phyloP scores from a whole-genome alignment of 2,329 filamentous ascomycete genomes.

The Fusarium chlamydosporum region DNA sequence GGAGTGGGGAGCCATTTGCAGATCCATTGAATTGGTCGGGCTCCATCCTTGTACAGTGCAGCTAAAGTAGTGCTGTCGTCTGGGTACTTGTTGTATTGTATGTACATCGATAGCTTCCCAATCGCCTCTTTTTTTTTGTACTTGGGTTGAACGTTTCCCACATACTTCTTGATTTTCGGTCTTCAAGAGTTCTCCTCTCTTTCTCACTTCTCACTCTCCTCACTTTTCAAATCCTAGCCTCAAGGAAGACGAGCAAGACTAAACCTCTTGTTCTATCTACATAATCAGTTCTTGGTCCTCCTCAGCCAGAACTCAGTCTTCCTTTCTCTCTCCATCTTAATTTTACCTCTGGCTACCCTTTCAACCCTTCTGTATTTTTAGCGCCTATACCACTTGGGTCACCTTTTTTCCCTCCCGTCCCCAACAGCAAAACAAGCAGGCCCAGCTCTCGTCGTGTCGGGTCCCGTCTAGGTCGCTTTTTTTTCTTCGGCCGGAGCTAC shows the following conservation, averaged over 20 bases:
- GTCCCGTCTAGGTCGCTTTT: slow-evolving; percentile 18
- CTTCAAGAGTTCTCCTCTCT: slow-evolving; percentile 18
- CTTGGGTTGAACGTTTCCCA: slow-evolving; percentile 44
- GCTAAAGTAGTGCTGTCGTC: neutral
- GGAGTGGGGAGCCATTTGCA: slow-evolving; percentile 38
- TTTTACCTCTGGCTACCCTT: slow-evolving; percentile 24
- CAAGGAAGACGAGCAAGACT: slow-evolving; percentile 35
- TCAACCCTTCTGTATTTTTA: slow-evolving; percentile 50
- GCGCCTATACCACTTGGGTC: slow-evolving; percentile 47
- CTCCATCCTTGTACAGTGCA: slow-evolving; percentile 29
- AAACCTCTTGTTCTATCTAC: slow-evolving; percentile 31
- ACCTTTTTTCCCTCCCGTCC: slow-evolving; percentile 36
- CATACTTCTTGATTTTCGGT: slow-evolving; percentile 29
- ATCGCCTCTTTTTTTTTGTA: slow-evolving; percentile 42
- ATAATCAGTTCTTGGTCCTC: slow-evolving; percentile 36
- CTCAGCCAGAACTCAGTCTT: slow-evolving; percentile 35
- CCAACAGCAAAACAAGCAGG: slow-evolving; percentile 43
- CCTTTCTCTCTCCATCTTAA: slow-evolving; percentile 40
- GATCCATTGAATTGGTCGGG: slow-evolving; percentile 40
- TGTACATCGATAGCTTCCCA: slow-evolving; percentile 26
- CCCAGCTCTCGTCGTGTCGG: slow-evolving; percentile 22
- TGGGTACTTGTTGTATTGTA: slow-evolving; percentile 1
- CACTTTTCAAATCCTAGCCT: slow-evolving; percentile 5
- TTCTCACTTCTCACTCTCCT: slow-evolving; percentile 8
- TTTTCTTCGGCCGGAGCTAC: slow-evolving; percentile 50